Evolutionary conservation across 495 filamentous ascomycete genomes (phyloP).

Genomic region (Aspergillus heteromorphus): DNA sequence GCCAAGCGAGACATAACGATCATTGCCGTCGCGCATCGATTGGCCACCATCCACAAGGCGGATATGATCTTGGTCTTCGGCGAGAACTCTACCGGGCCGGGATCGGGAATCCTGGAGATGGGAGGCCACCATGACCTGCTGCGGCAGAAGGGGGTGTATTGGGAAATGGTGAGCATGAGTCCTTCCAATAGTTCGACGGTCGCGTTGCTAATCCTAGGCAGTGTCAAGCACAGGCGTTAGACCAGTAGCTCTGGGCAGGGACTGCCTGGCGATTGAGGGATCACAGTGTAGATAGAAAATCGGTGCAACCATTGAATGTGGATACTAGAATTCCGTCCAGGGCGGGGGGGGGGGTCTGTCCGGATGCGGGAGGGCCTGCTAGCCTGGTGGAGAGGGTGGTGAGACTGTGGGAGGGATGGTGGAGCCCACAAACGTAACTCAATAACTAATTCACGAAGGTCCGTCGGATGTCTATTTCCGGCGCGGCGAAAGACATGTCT

Average conservation of each 20-base stretch:
- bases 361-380: too few species aligned
- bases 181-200: background rate
- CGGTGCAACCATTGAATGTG: too few species aligned
- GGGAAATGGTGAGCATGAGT: slow-evolving; percentile 25
- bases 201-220: background rate
- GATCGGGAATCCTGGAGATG: slow-evolving; percentile 19
- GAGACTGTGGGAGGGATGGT: too few species aligned
- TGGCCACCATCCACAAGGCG: slow-evolving; percentile 65
- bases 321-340: too few species aligned
- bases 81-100: slow-evolving; percentile 22
- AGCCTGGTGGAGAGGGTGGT: too few species aligned
- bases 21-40: slow-evolving; percentile 64
- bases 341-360: too few species aligned
- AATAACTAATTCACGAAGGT: too few species aligned
- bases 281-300: too few species aligned
- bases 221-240: slow-evolving; percentile 8
- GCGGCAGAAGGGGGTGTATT: slow-evolving; percentile 27
- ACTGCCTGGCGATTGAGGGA: too few species aligned
- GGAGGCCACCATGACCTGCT: slow-evolving; percentile 24
- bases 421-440: too few species aligned
- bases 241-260: background rate
- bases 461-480: too few species aligned
- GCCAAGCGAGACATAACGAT: slow-evolving; percentile 52
- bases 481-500: too few species aligned
- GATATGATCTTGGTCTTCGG: slow-evolving; percentile 68